phyloP scores from a whole-genome alignment of 129 eudicot species.

The Pulicaria dysenterica region DNA sequence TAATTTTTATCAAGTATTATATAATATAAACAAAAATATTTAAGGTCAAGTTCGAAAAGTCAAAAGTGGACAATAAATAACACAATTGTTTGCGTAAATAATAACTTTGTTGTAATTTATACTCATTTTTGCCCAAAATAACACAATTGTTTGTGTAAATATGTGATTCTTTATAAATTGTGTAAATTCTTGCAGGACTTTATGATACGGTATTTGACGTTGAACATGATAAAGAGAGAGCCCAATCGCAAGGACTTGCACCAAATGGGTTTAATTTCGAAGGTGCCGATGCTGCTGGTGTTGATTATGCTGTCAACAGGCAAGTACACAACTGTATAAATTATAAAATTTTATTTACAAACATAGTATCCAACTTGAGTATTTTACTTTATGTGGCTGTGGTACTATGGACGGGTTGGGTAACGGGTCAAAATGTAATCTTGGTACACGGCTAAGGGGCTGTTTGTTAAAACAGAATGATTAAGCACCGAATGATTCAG shows the following conservation, averaged over 20 bases:
- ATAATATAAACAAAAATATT: too few relatives aligned
- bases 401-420: not conserved
- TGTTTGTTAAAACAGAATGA: too few relatives aligned
- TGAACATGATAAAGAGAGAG: constrained; percentile 96
- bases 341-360: not conserved
- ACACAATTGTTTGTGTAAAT: too few relatives aligned
- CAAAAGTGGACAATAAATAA: too few relatives aligned
- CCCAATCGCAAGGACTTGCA: constrained; percentile 75
- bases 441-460: too few relatives aligned
- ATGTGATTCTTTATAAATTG: too few relatives aligned
- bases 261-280: constrained; percentile 95
- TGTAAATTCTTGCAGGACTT: constrained; percentile 54
- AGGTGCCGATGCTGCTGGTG: constrained; percentile 97
- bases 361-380: not conserved
- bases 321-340: constrained; percentile 14
- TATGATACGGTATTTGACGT: constrained; percentile 95
- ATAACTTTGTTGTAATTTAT: too few relatives aligned
- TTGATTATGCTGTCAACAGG: constrained; percentile 97
- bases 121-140: too few relatives aligned
- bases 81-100: too few relatives aligned
- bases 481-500: too few relatives aligned
- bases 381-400: not conserved
- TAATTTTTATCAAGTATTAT: too few relatives aligned
- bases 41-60: too few relatives aligned
- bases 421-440: not conserved